Base-by-base conservation (phyloP, 2,329 filamentous ascomycete species). In the Alternaria arborescens region DNA sequence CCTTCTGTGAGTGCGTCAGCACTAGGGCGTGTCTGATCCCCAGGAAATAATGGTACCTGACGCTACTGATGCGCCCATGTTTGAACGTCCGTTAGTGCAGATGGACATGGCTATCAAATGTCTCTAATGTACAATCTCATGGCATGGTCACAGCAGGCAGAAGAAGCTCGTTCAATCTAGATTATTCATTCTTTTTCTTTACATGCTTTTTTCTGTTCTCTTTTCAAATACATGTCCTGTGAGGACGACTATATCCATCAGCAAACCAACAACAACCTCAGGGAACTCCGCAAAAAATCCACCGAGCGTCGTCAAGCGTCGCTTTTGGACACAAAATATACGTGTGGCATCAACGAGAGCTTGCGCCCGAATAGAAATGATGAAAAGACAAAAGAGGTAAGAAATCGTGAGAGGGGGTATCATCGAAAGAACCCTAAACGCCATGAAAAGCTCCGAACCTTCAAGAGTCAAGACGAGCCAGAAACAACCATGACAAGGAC, bases 371-470 rank as follows among this genome's bases (percentile, higher is more conserved):
- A 28, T 28, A 42, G 53, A 52, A 52, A 52, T 26, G 50, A 55
- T 41, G 34, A 58, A 52, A 52, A 42, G 50, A 64, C 59, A 60
- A 60, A 52, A 61, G 18, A 57, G 40, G 41, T 55, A 62, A 44
- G 24, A 58, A 60, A 60, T 62, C 56, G 55, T 60, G 58, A 65
- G 65, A 69, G 42, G 60, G 60, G 70, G 70, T 72, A 72, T 72
- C 70, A 72, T 53, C 52, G 51, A 55, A 61, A 61, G 47, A 56
- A 66, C 60, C 67, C 64, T 67, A 64, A 57, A 66, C 60, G 61
- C 65, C 67, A 59, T 55, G 30, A 40, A 58, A 55, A 55, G 51
- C 50, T 36, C 34, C 46, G 52, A 30, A 40, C 60, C 55, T 64
- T 57, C n/a, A 41, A 62, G 7, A 53, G 64, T 64, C 58, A 61